These are phyloP conservation scores for Fusarium chlamydosporum DNA, from an alignment of 2,329 filamentous ascomycete genomes.

Conservation along the genomic window DNA sequence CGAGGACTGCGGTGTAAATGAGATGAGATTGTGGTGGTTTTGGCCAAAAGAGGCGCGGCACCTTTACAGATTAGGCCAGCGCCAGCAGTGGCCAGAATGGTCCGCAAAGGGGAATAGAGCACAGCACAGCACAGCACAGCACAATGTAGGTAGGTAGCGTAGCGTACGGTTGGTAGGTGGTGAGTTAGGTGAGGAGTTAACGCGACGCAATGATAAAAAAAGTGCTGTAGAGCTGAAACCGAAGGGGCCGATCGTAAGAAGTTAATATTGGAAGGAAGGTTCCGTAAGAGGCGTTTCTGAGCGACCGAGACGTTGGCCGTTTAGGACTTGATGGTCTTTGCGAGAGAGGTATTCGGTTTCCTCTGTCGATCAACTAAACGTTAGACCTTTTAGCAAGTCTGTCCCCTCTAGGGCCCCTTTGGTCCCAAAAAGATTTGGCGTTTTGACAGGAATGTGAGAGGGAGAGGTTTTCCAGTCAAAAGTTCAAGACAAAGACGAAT, in stretches of 20 bases:
- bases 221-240: conserved; percentile 35
- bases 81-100: conserved; percentile 45
- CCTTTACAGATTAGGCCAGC: conserved; percentile 38
- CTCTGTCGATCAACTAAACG: conserved; percentile 11
- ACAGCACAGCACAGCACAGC: background rate
- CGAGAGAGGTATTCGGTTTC: background rate
- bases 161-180: conserved; percentile 10
- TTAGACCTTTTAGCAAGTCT: conserved; percentile 2
- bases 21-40: conserved; percentile 32
- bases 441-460: conserved; percentile 27
- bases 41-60: conserved; percentile 31
- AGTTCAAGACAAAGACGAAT: conserved; percentile 11
- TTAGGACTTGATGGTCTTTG: conserved; percentile 20
- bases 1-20: conserved; percentile 41
- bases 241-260: conserved; percentile 28
- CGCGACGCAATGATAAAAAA: conserved; percentile 20
- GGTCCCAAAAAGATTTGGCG: conserved; percentile 24
- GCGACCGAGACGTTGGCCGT: conserved; percentile 30
- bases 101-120: conserved; percentile 29
- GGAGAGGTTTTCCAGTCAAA: conserved; percentile 3
- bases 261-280: conserved; percentile 22
- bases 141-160: conserved; percentile 1
- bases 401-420: conserved; percentile 10
- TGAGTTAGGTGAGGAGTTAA: conserved; percentile 7
- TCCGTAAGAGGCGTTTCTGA: conserved; percentile 41